Evolutionary conservation across 768 basidiomycete species (phyloP), one percentile per base, ranked within the genome.

Genomic region (Russula lepida): DNA sequence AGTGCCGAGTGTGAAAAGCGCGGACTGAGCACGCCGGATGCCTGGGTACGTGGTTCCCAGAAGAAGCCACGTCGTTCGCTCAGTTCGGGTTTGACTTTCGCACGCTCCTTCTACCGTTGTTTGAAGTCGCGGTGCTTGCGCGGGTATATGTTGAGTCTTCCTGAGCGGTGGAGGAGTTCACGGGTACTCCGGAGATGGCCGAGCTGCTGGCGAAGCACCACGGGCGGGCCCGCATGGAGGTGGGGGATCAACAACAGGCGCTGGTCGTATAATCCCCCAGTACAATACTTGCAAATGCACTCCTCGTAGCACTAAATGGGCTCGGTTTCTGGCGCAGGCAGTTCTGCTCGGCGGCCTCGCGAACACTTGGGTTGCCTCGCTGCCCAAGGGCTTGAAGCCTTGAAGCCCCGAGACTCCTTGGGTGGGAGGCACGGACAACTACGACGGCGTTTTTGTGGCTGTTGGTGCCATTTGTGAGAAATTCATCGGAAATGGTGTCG

Each of bases 41-140:
- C 91, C 59, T 77, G 89, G 47, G 82, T 86, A 35, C 76, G n/a
- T n/a, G n/a, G 86, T 37, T 93, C 86, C 73, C 76, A 95, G 64
- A 86, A 91, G 68, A 86, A 84, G 85, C 93, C 8, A 84, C 85
- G 19, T 93, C 94, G 1, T 97, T 97, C 69, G 80, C 91, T 0
- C 84, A 94, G n/a, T 81, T 95, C 17, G 95, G 95, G 0, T 79
- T 95, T 67, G 95, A 97, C 70, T 98, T 99, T 72, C 82, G 86
- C 33, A 73, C 78, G 0, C 73, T 87, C 19, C 74, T 97, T 32
- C 80, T 79, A 3, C 78, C 79, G n/a, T 74, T 89, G 3, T 85
- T 94, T 70, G 78, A 79, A 41, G 72, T 75, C 49, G 87, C 89
- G 2, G 85, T 93, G 12, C 70, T 79, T 3, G 71, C 74, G 27